Base-by-base conservation (phyloP, 805 yeast genomes). In the Metschnikowia bowlesiae region DNA sequence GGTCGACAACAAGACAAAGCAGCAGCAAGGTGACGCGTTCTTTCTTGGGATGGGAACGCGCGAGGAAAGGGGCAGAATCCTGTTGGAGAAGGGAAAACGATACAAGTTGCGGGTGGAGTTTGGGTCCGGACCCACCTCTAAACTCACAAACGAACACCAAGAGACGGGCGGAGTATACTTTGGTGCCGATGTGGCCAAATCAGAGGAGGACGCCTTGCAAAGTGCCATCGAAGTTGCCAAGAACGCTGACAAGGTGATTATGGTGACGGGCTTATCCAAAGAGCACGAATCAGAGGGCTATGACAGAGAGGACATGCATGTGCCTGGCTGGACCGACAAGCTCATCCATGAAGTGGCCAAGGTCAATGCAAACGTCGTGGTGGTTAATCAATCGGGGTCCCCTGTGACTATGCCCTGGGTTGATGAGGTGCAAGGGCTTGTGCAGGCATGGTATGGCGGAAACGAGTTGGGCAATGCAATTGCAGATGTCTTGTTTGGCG, bases 1-100 rank as follows among this genome's bases (percentile, higher is more conserved):
- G 32, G 77, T 81, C 46, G 85, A 83, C 62, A 81, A 82, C 65
- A 75, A 71, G 56, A 76, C 81, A 40, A 62, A 71, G 29, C 87
- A 83, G 66, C 65, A 55, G 2, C 60, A 57, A 29, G 87, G 85
- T 10, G 63, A 67, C 33, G 68, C 76, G 3, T 82, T 80, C 68
- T 80, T 79, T 62, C 60, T 70, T 50, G 78, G 79, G 11, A 58
- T 68, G 61, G 87, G 85, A 44, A 76, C 87, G 13, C 58, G 72
- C 35, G 85, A 82, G 62, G 81, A 68, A 54, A 64, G 58, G 7
- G 75, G 75, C 4, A 55, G 61, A 7, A 57, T 75, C 33, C 37
- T 55, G 1, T 65, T 81, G 49, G 71, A 67, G 46, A 70, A 69
- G 50, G 85, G 83, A 3, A 60, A 65, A 44, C 56, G 59, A 18